These are phyloP conservation scores for Huntiella abstrusa DNA, from an alignment of 2,329 filamentous ascomycete species.

Conservation along the genomic window DNA sequence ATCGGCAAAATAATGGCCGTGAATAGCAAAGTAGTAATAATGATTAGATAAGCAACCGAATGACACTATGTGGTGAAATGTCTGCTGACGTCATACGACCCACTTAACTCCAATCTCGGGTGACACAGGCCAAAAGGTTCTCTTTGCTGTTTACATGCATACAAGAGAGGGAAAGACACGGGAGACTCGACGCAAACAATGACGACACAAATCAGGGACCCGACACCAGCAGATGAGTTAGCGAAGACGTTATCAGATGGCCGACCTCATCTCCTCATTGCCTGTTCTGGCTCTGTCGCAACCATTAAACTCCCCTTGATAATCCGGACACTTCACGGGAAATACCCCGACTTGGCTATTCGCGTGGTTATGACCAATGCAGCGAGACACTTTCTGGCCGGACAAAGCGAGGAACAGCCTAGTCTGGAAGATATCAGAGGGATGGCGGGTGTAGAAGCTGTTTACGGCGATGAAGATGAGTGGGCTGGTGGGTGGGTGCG, in stretches of 20 bases:
- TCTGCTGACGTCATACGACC: too few species aligned
- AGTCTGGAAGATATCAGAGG: constrained; percentile 36
- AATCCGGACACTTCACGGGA: constrained; percentile 32
- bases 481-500: constrained; percentile 64
- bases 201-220: too few species aligned
- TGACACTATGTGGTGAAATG: too few species aligned
- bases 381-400: constrained; percentile 56
- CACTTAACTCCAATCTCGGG: too few species aligned
- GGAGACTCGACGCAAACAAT: too few species aligned
- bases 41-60: constrained; percentile 11
- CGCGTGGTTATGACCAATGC: constrained; percentile 65
- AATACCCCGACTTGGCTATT: constrained; percentile 46
- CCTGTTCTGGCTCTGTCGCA: constrained; percentile 44
- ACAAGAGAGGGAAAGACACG: too few species aligned
- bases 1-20: too few species aligned
- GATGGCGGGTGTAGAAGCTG: constrained; percentile 55
- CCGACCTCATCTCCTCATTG: constrained; percentile 25
- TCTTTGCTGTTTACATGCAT: too few species aligned
- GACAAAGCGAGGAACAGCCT: constrained; percentile 63
- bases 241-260: constrained; percentile 16
- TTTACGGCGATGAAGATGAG: constrained; percentile 74
- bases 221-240: constrained; percentile 6
- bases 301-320: constrained; percentile 68
- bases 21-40: too few species aligned
- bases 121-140: too few species aligned